Conservation (phyloP, 495 filamentous ascomycete genomes). For the Penicillium tannophilum region DNA sequence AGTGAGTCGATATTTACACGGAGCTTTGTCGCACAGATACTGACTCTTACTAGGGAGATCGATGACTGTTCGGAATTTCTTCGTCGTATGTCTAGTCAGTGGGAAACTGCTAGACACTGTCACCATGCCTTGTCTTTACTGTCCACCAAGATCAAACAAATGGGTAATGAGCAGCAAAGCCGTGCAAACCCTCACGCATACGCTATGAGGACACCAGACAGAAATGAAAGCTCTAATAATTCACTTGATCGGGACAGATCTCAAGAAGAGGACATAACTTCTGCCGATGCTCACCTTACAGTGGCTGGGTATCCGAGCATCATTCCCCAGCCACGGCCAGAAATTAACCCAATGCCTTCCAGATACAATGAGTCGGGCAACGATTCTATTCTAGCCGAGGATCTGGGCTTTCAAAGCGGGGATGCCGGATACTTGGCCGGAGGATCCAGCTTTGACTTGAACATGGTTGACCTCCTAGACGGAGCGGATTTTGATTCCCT, state of each 20-base stretch:
- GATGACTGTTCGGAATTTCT: constrained; percentile 33
- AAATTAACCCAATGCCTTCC: constrained; percentile 5
- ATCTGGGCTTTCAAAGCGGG: constrained; percentile 15
- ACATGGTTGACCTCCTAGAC: constrained; percentile 44
- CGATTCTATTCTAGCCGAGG: background rate
- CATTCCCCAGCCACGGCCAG: background rate
- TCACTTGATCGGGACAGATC: background rate
- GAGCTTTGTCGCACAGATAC: background rate
- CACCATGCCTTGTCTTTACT: constrained; percentile 35
- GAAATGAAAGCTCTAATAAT: constrained; percentile 2
- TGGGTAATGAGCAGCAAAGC: constrained; percentile 1
- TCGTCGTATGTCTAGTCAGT: constrained; percentile 39
- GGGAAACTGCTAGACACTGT: constrained; percentile 46
- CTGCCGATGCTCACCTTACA: background rate
- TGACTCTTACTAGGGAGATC: constrained; percentile 35
- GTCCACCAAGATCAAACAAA: constrained; percentile 28
- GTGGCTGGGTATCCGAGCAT: background rate
- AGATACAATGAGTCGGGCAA: background rate
- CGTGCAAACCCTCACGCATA: constrained; percentile 18
- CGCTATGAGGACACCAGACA: constrained; percentile 8
- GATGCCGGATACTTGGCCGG: constrained; percentile 13
- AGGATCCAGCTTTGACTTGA: constrained; percentile 37
- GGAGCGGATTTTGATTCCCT: constrained; percentile 40
- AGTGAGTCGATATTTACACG: constrained; percentile 27
- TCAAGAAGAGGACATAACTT: background rate